Base-by-base conservation (phyloP, 2,329 filamentous ascomycete species). In the Aspergillus sp. region DNA sequence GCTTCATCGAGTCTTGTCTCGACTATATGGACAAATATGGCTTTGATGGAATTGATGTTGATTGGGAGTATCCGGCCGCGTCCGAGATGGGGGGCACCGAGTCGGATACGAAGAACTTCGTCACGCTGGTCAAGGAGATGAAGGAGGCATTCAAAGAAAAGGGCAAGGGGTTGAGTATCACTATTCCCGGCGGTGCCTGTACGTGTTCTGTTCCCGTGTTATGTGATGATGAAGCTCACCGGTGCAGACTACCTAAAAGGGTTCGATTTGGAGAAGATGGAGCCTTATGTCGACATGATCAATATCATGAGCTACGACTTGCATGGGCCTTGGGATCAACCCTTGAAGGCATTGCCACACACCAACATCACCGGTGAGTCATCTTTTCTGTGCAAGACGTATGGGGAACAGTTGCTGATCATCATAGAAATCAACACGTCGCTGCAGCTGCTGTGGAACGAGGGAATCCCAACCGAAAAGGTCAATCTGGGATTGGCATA, bases 251-350 rank as follows among this genome's bases (percentile, higher is more conserved):
- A 51, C 29, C 27, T 55, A 8, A 44, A 44, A 27, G 44, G 40
- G 2, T 53, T 53, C 31, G 43, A 48, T n/a, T 42, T 55, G 30
- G 39, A 39, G 27, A 37, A 43, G 7, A 49, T 55, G 28, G 27
- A 32, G 1, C 27, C 45, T 2, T 12, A 47, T 11, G 27, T 51
- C 8, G 49, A 55, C 37, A 47, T 46, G 36, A 48, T 55, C 37
- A 45, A 53, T 11, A 50, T 47, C 39, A 54, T 54, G 50, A 42
- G 47, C n/a, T 54, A 54, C 13, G 50, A 54, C 38, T 41, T 54
- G 7, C 52, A 54, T 31, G 50, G 52, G 5, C 45, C 44, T 29
- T 49, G 47, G 46, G 46, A 48, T 35, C n/a, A 7, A 13, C 33
- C 33, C n/a, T 35, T 35, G 12, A 10, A n/a, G 12, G 33, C 33